Evolutionary conservation across 148 eudicot genomes (phyloP).

Genomic region (Beta vulgaris): DNA sequence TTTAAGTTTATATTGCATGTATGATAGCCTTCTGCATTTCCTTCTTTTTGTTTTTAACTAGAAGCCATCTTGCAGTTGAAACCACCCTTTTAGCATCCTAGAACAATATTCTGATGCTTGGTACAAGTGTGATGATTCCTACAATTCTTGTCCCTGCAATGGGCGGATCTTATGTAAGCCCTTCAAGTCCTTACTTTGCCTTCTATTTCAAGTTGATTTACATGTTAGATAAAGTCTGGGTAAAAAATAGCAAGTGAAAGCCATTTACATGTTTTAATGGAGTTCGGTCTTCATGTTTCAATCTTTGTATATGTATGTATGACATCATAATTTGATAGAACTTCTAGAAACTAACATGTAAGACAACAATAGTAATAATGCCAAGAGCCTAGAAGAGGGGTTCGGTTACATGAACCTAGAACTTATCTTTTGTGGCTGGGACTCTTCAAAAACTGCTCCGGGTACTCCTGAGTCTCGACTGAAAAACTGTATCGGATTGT

Average conservation of each 20-base stretch:
- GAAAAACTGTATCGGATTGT: no score
- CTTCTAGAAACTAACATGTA: no score
- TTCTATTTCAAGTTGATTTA: neutral
- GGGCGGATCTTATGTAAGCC: slow-evolving; percentile 95
- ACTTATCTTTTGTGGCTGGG: no score
- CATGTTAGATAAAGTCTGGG: neutral
- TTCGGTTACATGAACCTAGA: no score
- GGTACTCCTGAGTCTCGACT: no score
- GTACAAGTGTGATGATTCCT: slow-evolving; percentile 97
- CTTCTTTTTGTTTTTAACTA: slow-evolving; percentile 18
- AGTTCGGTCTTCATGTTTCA: no score
- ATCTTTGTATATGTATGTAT: no score
- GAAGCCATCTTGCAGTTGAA: slow-evolving; percentile 69
- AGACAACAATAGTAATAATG: no score
- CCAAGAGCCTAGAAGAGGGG: no score
- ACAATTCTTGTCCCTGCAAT: slow-evolving; percentile 75
- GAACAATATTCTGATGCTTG: slow-evolving; percentile 89
- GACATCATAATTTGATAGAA: no score
- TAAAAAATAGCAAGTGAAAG: neutral
- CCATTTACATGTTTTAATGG: no score
- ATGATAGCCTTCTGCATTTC: neutral
- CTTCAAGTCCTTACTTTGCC: neutral
- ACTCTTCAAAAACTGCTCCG: no score
- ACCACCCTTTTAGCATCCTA: slow-evolving; percentile 90
- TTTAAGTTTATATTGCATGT: neutral